A percentile compares a stretch with the other conserved stretches of the same genome.
Evolutionary conservation across 768 basidiomycete genomes (phyloP).

Genomic region (Termitomyces sp.): DNA sequence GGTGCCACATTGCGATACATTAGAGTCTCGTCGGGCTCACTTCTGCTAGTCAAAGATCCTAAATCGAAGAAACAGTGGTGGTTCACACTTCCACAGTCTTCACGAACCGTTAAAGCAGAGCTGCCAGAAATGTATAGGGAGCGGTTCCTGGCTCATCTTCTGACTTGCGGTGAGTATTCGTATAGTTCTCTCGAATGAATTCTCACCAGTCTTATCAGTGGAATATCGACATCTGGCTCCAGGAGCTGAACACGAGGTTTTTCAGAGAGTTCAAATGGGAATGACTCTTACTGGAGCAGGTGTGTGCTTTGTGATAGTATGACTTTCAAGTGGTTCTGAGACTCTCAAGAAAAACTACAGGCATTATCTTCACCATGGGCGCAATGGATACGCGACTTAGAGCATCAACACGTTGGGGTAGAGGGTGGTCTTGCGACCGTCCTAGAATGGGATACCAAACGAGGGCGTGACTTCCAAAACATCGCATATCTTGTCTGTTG

Average conservation of each 20-base stretch:
- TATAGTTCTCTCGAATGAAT: background rate
- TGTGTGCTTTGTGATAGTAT: conserved; percentile 20
- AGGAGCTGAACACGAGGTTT: conserved; percentile 70
- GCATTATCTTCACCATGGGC: conserved; percentile 73
- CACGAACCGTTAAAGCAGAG: conserved; percentile 41
- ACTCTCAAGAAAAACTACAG: conserved; percentile 65
- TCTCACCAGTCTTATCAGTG: conserved; percentile 35
- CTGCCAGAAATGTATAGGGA: conserved; percentile 52
- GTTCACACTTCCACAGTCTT: conserved; percentile 49
- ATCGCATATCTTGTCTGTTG: conserved; percentile 69
- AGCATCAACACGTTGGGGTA: conserved; percentile 50
- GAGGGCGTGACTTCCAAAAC: conserved; percentile 76
- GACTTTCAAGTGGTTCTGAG: background rate
- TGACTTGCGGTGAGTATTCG: conserved; percentile 59
- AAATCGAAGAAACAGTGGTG: conserved; percentile 60
- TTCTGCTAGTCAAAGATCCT: conserved; percentile 46
- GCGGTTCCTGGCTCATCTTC: conserved; percentile 49
- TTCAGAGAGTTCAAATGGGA: conserved; percentile 80
- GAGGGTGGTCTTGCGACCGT: conserved; percentile 55
- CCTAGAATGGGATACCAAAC: conserved; percentile 61
- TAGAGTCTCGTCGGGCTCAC: background rate
- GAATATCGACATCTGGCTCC: conserved; percentile 60
- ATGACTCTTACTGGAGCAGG: conserved; percentile 73
- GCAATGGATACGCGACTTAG: conserved; percentile 60
- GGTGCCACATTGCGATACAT: conserved; percentile 4